Conservation (phyloP, 441 rosid species). For the Theobroma grandiflorum region DNA sequence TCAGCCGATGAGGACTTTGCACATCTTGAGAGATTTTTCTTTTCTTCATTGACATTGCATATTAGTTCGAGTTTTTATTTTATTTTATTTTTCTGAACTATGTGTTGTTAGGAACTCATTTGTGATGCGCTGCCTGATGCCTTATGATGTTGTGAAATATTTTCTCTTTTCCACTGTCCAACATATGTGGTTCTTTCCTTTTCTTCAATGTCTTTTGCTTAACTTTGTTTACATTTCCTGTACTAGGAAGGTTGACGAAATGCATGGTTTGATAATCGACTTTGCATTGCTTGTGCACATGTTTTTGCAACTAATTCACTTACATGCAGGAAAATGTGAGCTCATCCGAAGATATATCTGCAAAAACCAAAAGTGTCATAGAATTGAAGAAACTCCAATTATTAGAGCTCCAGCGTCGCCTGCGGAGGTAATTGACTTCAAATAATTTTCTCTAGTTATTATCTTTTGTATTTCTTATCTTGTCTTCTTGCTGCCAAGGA, state of each 20-base stretch:
- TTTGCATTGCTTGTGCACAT: conserved; percentile 9
- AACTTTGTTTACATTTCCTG: neutral
- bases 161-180: neutral
- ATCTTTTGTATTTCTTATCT: conserved; percentile 23
- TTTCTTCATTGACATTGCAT: neutral
- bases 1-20: neutral
- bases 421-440: conserved; percentile 62
- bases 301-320: conserved; percentile 15
- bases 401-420: conserved; percentile 81
- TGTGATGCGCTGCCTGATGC: neutral
- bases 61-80: neutral
- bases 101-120: neutral
- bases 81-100: neutral
- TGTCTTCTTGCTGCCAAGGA: conserved; percentile 12
- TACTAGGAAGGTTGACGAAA: conserved; percentile 10
- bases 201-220: neutral
- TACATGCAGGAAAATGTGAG: conserved; percentile 76
- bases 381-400: conserved; percentile 94
- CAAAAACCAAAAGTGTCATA: conserved; percentile 92
- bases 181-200: neutral
- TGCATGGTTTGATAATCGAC: conserved; percentile 4
- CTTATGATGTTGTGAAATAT: neutral
- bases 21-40: neutral
- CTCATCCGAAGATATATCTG: conserved; percentile 85
- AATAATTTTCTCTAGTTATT: conserved; percentile 10